These are phyloP conservation scores for Carex cristatella DNA, from an alignment of 176 grass and related monocot species.

Conservation along the genomic window DNA sequence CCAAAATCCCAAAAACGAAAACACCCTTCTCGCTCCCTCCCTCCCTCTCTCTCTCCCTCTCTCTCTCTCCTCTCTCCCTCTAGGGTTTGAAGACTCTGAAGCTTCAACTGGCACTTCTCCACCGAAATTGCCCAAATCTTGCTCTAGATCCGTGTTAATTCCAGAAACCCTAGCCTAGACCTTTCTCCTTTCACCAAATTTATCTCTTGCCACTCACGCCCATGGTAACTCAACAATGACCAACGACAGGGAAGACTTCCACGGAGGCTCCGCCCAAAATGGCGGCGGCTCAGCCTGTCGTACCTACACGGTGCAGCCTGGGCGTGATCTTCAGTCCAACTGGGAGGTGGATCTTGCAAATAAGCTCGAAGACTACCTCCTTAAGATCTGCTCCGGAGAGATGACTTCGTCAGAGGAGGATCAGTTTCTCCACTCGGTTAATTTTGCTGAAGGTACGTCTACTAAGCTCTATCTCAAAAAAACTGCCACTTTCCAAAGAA, in stretches of 20 bases:
- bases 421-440: constrained; percentile 40
- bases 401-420: constrained; percentile 42
- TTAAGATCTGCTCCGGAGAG: constrained; percentile 82
- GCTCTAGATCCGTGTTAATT: not conserved
- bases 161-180: not conserved
- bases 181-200: not conserved
- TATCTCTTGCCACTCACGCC: constrained; percentile 1
- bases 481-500: not conserved
- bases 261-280: constrained; percentile 29
- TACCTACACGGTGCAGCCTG: constrained; percentile 60
- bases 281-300: constrained; percentile 18
- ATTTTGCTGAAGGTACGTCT: constrained; percentile 83
- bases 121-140: not conserved
- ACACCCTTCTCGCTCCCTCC: not conserved
- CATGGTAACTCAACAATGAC: not conserved
- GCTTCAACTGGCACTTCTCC: not conserved
- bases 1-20: constrained; percentile 32
- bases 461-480: not conserved
- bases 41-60: constrained; percentile 3
- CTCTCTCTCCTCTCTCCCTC: not conserved
- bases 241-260: constrained; percentile 3
- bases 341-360: constrained; percentile 90
- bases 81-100: constrained; percentile 1
- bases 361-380: constrained; percentile 82
- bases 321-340: constrained; percentile 66